Percentiles rank a stretch among this genome's conserved stretches.
Conservation (phyloP, 2,329 filamentous ascomycete species). For the Knoxdaviesia proteae region DNA sequence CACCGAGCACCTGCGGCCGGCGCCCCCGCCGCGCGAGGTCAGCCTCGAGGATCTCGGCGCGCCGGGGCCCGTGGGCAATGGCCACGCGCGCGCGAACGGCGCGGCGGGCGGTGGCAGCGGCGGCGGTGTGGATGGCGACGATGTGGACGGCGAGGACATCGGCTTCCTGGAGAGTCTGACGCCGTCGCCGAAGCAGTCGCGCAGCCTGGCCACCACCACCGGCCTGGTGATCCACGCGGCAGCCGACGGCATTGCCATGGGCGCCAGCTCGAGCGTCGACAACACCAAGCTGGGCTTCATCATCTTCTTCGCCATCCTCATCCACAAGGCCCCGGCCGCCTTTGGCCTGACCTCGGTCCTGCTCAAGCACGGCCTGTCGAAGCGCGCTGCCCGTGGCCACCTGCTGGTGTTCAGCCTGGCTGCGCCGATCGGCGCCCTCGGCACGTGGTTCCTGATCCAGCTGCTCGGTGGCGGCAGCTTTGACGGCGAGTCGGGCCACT, state of each 20-base stretch:
- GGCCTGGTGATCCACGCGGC: slow-evolving; percentile 92
- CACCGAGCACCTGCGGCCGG: slow-evolving; percentile 39
- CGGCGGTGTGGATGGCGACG: slow-evolving; percentile 31
- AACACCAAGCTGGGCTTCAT: slow-evolving; percentile 67
- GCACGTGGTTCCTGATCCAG: slow-evolving; percentile 63
- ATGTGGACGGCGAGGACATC: slow-evolving; percentile 34
- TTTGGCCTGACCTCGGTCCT: slow-evolving; percentile 85
- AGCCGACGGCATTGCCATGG: slow-evolving; percentile 88
- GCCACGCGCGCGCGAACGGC: slow-evolving; percentile 41
- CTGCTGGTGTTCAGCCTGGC: slow-evolving; percentile 81
- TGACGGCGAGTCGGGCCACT: slow-evolving; percentile 44
- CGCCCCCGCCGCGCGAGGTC: slow-evolving; percentile 60
- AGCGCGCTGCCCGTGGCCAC: slow-evolving; percentile 65
- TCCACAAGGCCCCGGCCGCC: slow-evolving; percentile 89
- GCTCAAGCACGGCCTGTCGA: slow-evolving; percentile 76
- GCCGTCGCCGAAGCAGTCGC: slow-evolving; percentile 34
- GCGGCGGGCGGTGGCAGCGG: slow-evolving; percentile 71
- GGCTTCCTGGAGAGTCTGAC: slow-evolving; percentile 37
- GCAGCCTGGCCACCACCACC: slow-evolving; percentile 63
- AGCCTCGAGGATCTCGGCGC: slow-evolving; percentile 61
- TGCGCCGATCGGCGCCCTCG: slow-evolving; percentile 65
- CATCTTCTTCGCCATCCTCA: slow-evolving; percentile 90
- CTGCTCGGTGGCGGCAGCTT: slow-evolving; percentile 46
- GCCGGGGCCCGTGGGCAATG: slow-evolving; percentile 22
- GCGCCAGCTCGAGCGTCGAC: slow-evolving; percentile 60